Conservation (phyloP, 371 early-diverging fungal genomes). For the Rhizopus arrhizus region DNA sequence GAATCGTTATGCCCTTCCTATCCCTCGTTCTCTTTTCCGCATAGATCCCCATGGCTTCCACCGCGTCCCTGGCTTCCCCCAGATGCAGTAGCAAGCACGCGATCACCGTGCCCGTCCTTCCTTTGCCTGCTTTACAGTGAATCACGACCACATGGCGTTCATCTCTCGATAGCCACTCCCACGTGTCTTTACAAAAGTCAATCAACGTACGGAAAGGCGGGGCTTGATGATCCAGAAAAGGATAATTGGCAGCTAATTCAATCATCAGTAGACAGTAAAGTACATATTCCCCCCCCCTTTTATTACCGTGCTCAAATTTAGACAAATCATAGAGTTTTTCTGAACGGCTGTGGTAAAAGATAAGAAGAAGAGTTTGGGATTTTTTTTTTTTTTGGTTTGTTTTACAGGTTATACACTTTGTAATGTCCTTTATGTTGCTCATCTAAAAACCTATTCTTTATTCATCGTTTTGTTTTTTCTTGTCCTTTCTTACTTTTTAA, state of each 20-base stretch:
- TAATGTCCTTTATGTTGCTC: constrained; percentile 56
- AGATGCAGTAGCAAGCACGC: constrained; percentile 60
- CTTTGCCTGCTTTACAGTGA: constrained; percentile 84
- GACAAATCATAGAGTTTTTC: constrained; percentile 52
- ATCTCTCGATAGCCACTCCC: constrained; percentile 52
- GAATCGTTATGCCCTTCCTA: constrained; percentile 69
- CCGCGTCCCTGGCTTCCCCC: constrained; percentile 39
- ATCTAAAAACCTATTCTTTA: constrained; percentile 59
- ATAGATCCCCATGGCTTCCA: constrained; percentile 62
- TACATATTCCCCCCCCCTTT: neutral
- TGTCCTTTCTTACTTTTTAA: constrained; percentile 52
- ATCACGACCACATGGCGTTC: constrained; percentile 62
- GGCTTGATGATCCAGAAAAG: constrained; percentile 71
- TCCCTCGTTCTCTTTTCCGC: constrained; percentile 57
- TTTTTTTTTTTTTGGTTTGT: neutral
- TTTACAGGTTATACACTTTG: constrained; percentile 74
- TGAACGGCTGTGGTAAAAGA: constrained; percentile 48
- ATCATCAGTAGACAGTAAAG: neutral
- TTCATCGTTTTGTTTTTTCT: neutral
- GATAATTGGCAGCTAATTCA: constrained; percentile 49
- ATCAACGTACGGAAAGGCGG: constrained; percentile 62
- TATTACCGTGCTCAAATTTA: constrained; percentile 22
- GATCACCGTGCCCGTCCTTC: constrained; percentile 75
- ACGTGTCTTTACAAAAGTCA: constrained; percentile 62
- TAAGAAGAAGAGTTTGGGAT: neutral